Evolutionary conservation across 345 rosid genomes (phyloP).

Genomic region (Crucihimalaya himalaica): DNA sequence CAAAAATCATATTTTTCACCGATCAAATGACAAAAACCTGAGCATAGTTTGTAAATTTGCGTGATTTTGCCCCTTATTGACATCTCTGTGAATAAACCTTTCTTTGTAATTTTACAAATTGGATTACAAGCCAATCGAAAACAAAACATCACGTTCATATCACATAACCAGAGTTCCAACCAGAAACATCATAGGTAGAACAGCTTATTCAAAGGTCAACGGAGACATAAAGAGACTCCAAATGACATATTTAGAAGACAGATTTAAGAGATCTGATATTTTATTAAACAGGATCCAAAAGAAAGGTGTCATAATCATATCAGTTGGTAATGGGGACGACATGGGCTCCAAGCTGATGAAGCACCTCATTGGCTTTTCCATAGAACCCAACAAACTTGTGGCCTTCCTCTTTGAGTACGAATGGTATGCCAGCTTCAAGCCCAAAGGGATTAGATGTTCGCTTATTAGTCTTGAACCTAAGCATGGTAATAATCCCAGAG

Average conservation of each 20-base stretch:
- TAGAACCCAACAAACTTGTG: constrained; percentile 38
- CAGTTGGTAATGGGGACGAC: constrained; percentile 23
- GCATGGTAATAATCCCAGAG: constrained; percentile 11
- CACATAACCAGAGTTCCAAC: background rate
- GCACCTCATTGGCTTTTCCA: constrained; percentile 21
- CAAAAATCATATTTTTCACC: no score
- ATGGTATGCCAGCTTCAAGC: constrained; percentile 12
- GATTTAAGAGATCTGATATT: background rate
- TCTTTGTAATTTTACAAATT: background rate
- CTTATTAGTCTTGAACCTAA: constrained; percentile 23
- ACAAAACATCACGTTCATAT: background rate
- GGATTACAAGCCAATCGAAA: background rate
- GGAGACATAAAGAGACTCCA: background rate
- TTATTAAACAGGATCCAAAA: background rate
- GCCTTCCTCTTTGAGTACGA: constrained; percentile 7
- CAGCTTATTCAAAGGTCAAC: background rate
- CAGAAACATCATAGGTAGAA: background rate
- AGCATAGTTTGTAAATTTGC: background rate
- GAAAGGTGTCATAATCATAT: constrained; percentile 8
- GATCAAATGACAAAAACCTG: no score
- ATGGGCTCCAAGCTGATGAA: constrained; percentile 32
- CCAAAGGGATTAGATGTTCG: constrained; percentile 28
- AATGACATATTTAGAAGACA: background rate
- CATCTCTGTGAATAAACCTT: background rate
- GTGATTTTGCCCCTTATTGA: background rate